Evolutionary conservation across 805 yeast species (phyloP).

Genomic region (Hanseniaspora jakobsenii): DNA sequence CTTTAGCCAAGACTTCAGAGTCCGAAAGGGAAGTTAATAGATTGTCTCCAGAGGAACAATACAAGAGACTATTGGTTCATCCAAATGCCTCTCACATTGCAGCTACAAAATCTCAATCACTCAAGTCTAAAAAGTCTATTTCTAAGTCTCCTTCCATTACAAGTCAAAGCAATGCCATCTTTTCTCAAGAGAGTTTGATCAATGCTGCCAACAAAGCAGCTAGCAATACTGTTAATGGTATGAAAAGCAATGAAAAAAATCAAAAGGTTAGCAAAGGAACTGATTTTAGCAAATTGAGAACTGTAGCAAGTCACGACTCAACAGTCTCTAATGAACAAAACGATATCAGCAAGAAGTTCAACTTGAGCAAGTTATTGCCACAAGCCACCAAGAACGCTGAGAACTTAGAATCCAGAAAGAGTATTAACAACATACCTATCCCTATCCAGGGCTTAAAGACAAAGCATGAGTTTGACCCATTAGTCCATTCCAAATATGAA

Average conservation of each 20-base stretch:
- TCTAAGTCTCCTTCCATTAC: too few species aligned
- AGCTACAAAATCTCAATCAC: conserved; percentile 18
- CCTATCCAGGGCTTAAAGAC: conserved; percentile 29
- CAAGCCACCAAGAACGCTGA: conserved; percentile 14
- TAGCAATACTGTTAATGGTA: conserved; percentile 1
- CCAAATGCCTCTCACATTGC: conserved; percentile 29
- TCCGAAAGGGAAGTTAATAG: neutral
- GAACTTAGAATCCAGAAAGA: neutral
- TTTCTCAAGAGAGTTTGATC: neutral
- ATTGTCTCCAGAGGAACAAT: conserved; percentile 30
- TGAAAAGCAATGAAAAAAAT: too few species aligned
- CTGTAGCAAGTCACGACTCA: neutral
- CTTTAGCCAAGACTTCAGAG: conserved; percentile 26
- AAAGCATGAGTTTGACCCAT: conserved; percentile 36
- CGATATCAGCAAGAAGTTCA: too few species aligned
- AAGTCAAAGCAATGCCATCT: too few species aligned
- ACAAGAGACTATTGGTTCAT: conserved; percentile 37
- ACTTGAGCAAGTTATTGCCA: conserved; percentile 10
- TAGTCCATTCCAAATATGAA: conserved; percentile 32
- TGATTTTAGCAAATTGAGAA: too few species aligned
- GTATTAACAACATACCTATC: conserved; percentile 1
- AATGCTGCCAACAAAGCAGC: conserved; percentile 13
- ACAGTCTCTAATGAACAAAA: too few species aligned
- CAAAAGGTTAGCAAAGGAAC: too few species aligned
- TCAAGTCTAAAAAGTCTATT: neutral